phyloP scores from a whole-genome alignment of 2,329 filamentous ascomycete species.

The Fragosphaeria purpurea region DNA sequence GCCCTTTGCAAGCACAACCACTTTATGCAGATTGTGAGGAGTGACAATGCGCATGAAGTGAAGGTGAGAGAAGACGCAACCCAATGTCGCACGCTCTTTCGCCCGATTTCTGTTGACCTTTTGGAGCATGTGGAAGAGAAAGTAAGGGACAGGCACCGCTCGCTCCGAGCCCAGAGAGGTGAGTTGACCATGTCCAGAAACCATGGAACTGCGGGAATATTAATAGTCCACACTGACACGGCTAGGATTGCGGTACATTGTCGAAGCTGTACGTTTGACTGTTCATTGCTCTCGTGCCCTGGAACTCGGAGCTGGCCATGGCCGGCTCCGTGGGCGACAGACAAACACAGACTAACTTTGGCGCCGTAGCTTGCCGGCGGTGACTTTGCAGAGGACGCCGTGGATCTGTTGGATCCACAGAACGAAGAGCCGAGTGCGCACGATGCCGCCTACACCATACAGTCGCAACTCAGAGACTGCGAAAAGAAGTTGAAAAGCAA shows the following conservation, averaged over 20 bases:
- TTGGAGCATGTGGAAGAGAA: neutral
- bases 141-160: neutral
- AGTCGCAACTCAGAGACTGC: conserved; percentile 11
- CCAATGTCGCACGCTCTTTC: too few relatives aligned
- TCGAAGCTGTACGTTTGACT: conserved; percentile 19
- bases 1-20: conserved; percentile 4
- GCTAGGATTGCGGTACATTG: conserved; percentile 16
- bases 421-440: neutral
- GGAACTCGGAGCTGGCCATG: too few relatives aligned
- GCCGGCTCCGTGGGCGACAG: too few relatives aligned
- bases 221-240: neutral
- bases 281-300: too few relatives aligned
- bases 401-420: neutral
- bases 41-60: neutral
- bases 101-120: too few relatives aligned
- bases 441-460: neutral
- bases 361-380: conserved; percentile 17
- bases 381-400: conserved; percentile 16
- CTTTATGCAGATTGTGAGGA: conserved; percentile 13
- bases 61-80: conserved; percentile 1
- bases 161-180: conserved; percentile 14
- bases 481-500: conserved; percentile 20
- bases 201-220: too few relatives aligned
- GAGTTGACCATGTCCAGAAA: too few relatives aligned
- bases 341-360: neutral